A percentile compares a stretch with the other conserved stretches of the same genome.
phyloP scores from a whole-genome alignment of 805 yeast species.

The Jamesozyma rosinii region DNA sequence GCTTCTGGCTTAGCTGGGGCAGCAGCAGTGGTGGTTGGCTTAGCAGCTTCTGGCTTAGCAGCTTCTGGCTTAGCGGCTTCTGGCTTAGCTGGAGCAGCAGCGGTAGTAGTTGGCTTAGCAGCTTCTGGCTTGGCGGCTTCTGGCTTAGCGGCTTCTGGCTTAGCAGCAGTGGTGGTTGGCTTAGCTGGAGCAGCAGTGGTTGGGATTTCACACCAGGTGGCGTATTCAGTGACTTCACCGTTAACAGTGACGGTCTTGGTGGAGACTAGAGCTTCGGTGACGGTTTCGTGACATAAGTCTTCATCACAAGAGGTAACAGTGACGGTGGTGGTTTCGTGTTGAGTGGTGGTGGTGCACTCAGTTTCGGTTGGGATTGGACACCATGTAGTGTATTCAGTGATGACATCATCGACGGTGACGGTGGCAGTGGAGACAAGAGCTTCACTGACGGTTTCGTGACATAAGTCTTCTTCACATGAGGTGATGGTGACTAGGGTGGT shows the following conservation, averaged over 20 bases:
- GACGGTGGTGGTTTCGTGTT: slow-evolving; percentile 27
- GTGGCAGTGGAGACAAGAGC: slow-evolving; percentile 33
- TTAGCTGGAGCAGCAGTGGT: slow-evolving; percentile 18
- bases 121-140: slow-evolving; percentile 25
- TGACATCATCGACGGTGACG: slow-evolving; percentile 22
- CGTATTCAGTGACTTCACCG: slow-evolving; percentile 24
- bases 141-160: slow-evolving; percentile 19
- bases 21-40: slow-evolving; percentile 17
- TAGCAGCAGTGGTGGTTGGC: slow-evolving; percentile 25
- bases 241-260: slow-evolving; percentile 29
- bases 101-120: no score
- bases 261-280: slow-evolving; percentile 30
- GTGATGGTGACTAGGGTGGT: slow-evolving; percentile 29
- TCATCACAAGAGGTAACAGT: slow-evolving; percentile 32
- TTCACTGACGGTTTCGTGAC: slow-evolving; percentile 28
- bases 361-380: slow-evolving; percentile 26
- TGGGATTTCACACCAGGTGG: slow-evolving; percentile 30
- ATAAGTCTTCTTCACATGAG: slow-evolving; percentile 28
- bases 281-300: slow-evolving; percentile 27
- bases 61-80: slow-evolving; percentile 19
- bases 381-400: slow-evolving; percentile 27
- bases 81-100: slow-evolving; percentile 20
- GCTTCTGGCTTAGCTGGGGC: slow-evolving; percentile 25
- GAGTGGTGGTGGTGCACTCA: slow-evolving; percentile 1
- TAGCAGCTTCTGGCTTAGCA: not conserved